Base-by-base conservation (phyloP, 140 eudicot species). In the Senecio squalidus region DNA sequence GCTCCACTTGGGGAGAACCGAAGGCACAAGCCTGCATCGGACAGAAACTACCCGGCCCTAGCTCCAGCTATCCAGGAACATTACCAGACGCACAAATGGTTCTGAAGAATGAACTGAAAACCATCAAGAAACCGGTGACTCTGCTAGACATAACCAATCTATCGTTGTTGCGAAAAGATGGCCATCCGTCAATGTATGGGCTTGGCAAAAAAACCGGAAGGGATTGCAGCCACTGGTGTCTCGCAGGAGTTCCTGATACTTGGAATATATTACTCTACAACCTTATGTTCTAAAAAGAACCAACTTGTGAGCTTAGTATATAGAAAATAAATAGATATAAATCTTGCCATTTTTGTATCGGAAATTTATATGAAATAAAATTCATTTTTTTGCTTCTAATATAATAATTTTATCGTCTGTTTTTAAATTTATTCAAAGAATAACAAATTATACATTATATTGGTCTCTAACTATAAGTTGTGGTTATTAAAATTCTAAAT, bases 191-290 rank as follows among this genome's bases (percentile, higher is more conserved):
- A 0, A 55, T 41, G 11, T 84, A 75, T 7, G 89, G 86, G 49
- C 20, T 27, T 25, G 58, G 34, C 13, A 25, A 46, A 15, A 55
- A 46, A 17, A 58, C 51, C 2, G 75, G 67, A 28, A 61, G 36
- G 46, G 96, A 88, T 58, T 88, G 96, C 24, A 80, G 80, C 46
- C 96, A 88, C 9, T 88, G 96, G 96, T 88, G 96, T 46, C 84
- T 88, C 0, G 70, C 86, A 0, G 96, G 96, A 52, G 78, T 76
- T 64, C 94, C 86, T 31, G 94, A 88, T 69, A 69, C 83, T 18
- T 88, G 94, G 96, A 83, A 78, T 60, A 18, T 64, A 17, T 72
- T 72, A 60, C 72, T 72, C 3, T 64, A 72, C 67, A 56, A 64
- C 41, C 54, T 64, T 34, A 55, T 72, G 77, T 48, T 64, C 10